These are phyloP conservation scores for Volvox reticuliferus DNA, from an alignment of 139 green algal species.

Conservation along the genomic window DNA sequence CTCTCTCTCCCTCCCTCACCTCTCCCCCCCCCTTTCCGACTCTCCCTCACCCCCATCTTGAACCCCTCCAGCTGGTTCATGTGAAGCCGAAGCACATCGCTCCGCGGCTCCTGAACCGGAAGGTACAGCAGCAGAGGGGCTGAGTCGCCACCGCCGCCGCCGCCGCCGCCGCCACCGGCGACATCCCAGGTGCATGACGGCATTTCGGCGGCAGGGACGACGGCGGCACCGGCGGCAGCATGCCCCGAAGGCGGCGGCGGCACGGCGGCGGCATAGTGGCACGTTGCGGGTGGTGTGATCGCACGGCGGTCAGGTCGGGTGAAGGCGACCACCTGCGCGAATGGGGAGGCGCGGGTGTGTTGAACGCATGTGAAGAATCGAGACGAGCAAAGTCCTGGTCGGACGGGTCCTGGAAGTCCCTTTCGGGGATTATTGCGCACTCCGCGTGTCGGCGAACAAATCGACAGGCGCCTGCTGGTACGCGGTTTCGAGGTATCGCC, in stretches of 20 bases:
- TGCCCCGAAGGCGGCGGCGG: neutral
- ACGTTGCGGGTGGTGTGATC: neutral
- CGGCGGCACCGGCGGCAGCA: neutral
- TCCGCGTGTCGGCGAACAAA: no score
- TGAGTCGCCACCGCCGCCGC: neutral
- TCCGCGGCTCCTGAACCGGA: constrained; percentile 3
- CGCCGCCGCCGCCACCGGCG: neutral
- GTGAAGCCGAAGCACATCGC: constrained; percentile 28
- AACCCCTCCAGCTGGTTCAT: neutral
- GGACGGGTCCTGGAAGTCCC: no score
- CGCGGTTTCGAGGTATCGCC: no score
- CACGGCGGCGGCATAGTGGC: neutral
- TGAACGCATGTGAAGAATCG: no score
- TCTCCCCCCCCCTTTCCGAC: no score
- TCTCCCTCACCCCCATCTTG: constrained; percentile 12
- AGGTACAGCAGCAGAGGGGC: neutral
- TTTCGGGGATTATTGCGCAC: no score
- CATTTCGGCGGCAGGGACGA: neutral
- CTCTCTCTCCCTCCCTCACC: no score
- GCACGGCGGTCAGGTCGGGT: neutral
- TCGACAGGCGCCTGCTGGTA: no score
- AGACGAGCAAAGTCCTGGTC: no score
- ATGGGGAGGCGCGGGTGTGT: no score
- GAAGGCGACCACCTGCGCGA: neutral
- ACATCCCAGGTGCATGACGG: no score